Percentiles rank a stretch among this genome's conserved stretches.
Conservation (phyloP, 352 stramenopile genomes). For the Globisporangium heterothallicum region DNA sequence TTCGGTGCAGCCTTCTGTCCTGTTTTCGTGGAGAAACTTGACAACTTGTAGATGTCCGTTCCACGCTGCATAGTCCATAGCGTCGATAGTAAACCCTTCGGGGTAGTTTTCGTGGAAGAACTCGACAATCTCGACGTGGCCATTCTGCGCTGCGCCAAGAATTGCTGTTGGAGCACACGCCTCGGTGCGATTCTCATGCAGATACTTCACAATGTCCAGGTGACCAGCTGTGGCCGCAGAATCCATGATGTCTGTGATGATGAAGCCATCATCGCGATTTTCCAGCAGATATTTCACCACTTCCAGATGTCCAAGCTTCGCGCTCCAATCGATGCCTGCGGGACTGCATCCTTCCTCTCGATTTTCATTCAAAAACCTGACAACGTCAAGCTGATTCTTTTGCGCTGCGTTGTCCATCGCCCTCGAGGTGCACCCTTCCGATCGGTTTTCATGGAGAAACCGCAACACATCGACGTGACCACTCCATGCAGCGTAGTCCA, state of each 20-base stretch:
- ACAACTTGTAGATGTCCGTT: constrained; percentile 2
- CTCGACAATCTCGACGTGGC: constrained; percentile 5
- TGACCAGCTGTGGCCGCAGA: background rate
- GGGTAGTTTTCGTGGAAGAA: constrained; percentile 3
- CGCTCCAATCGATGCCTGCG: background rate
- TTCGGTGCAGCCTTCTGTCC: background rate
- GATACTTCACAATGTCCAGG: background rate
- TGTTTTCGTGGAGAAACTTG: constrained; percentile 1
- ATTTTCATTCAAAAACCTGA: constrained; percentile 2
- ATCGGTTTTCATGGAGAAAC: constrained; percentile 2
- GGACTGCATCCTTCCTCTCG: background rate
- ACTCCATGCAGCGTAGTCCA: constrained; percentile 1
- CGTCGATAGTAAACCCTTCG: background rate
- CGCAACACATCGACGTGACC: background rate
- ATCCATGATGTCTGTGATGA: background rate
- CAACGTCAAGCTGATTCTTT: background rate
- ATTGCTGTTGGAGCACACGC: background rate
- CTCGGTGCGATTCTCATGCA: background rate
- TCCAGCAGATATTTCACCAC: background rate
- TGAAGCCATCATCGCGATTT: background rate
- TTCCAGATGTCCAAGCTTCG: background rate
- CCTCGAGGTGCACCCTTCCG: background rate
- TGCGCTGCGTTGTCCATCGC: constrained; percentile 3
- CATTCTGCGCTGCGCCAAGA: background rate
- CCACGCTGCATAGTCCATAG: constrained; percentile 2